A percentile compares a stretch with the other conserved stretches of the same genome.
Conservation (phyloP, 2,329 filamentous ascomycete genomes). For the Metarhizium brunneum region DNA sequence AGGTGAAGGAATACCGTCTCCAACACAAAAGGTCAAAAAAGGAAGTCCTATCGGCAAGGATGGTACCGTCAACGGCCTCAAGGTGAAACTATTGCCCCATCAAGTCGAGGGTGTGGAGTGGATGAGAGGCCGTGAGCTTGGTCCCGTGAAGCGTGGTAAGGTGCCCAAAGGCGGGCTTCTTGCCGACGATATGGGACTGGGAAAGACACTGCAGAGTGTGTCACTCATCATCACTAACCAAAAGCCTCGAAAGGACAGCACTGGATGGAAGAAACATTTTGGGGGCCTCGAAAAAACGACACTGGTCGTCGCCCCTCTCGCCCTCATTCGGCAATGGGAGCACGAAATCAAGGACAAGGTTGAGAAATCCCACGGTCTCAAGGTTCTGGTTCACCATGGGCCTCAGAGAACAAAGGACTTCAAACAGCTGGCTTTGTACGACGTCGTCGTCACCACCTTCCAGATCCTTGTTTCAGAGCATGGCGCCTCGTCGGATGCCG, state of each 20-base stretch:
- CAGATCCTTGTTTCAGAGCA: constrained; percentile 92
- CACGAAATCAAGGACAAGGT: constrained; percentile 82
- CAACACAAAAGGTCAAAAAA: constrained; percentile 12
- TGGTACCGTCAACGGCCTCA: constrained; percentile 63
- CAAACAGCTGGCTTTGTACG: constrained; percentile 70
- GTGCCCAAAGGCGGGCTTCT: constrained; percentile 89
- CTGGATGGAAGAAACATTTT: constrained; percentile 59
- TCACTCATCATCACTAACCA: constrained; percentile 78
- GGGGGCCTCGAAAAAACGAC: constrained; percentile 67
- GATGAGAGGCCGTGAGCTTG: constrained; percentile 91
- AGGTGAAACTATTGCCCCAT: constrained; percentile 82
- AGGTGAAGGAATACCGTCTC: constrained; percentile 7
- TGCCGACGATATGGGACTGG: constrained; percentile 94
- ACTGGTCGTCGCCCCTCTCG: constrained; percentile 84
- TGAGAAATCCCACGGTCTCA: constrained; percentile 56
- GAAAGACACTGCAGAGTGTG: constrained; percentile 92
- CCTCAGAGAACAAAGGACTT: constrained; percentile 72
- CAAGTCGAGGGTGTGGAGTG: constrained; percentile 90
- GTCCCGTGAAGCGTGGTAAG: constrained; percentile 68
- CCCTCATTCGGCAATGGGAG: constrained; percentile 96
- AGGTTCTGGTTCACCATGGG: constrained; percentile 86
- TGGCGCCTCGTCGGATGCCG: constrained; percentile 53
- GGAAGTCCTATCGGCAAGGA: constrained; percentile 28
- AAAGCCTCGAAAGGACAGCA: constrained; percentile 49
- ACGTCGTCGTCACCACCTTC: constrained; percentile 96